Base-by-base conservation (phyloP, 495 filamentous ascomycete genomes). In the Tuber magnatum region DNA sequence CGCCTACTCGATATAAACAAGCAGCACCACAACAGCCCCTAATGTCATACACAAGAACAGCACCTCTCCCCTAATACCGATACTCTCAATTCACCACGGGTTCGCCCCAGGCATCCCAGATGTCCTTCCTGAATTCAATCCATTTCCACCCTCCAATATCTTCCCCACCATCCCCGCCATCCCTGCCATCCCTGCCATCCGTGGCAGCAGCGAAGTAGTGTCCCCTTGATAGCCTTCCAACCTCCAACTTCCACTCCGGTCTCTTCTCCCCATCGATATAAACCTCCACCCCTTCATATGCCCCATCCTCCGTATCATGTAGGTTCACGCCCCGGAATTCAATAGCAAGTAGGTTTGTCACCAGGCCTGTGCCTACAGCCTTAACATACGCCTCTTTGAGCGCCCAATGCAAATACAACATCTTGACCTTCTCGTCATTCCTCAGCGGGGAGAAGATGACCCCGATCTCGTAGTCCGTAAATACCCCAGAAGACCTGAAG, bases 321-420 rank as follows among this genome's bases (percentile, higher is more conserved):
- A 78, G 42, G n/a, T 42, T 38, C 56, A 78, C 51, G 43, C 68
- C 41, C 68, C 69, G 73, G 70, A 82, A 82, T 48, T 82, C 81
- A 16, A 82, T 75, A 42, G 72, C 73, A 44, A 75, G 68, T 16
- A 82, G 73, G 32, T 82, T 73, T 38, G 72, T 75, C 40, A 82
- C 78, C 16, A 82, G 40, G 16, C 81, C 81, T 2, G 78, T 80
- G 10, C 81, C 81, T 6, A 81, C 70, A 38, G 81, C 81, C 72
- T 82, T 82, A 70, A 77, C 80, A 56, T 82, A 82, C n/a, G 81
- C 81, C 56, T 82, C 81, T 68, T 82, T 82, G 61, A 82, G 20
- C 24, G 76, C 81, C 81, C 81, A 82, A 65, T 78, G 73, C 68
- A 82, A 72, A 18, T 79, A 82, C 41, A 82, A 42, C 74, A 75